Conservation (phyloP, 306 rosid species). For the Rubus parviflorus region DNA sequence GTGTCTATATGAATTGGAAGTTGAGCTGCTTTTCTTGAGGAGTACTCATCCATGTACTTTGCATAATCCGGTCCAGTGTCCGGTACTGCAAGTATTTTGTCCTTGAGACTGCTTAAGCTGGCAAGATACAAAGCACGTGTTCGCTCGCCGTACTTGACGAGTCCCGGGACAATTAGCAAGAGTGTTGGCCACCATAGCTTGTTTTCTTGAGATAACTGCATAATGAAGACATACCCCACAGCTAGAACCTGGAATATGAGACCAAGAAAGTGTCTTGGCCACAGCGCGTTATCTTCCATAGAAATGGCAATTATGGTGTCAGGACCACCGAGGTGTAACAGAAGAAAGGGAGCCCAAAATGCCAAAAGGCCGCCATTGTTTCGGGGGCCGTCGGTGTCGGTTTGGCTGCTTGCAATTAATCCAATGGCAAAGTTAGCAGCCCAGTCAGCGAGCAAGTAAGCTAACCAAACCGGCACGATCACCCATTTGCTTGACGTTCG, state of each 20-base stretch:
- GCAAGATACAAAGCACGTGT: constrained; percentile 41
- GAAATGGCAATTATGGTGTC: neutral
- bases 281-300: neutral
- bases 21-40: constrained; percentile 14
- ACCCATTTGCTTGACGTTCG: neutral
- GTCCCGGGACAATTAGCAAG: constrained; percentile 37
- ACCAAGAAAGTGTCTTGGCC: neutral
- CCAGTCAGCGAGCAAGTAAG: constrained; percentile 46
- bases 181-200: constrained; percentile 30
- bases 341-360: constrained; percentile 48
- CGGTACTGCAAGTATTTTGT: constrained; percentile 21
- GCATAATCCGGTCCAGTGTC: constrained; percentile 45
- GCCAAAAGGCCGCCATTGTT: constrained; percentile 13
- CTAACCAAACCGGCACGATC: constrained; percentile 23
- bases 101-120: constrained; percentile 25
- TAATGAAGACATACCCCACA: constrained; percentile 32
- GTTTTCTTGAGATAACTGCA: constrained; percentile 31
- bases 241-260: neutral
- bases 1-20: constrained; percentile 24
- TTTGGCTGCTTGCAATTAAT: constrained; percentile 28
- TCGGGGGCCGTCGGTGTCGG: neutral
- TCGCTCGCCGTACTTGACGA: constrained; percentile 43
- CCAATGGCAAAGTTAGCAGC: constrained; percentile 34
- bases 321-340: neutral
- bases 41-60: constrained; percentile 36